These are phyloP conservation scores for Lotus japonicus DNA, from an alignment of 306 rosid genomes.

Conservation along the genomic window DNA sequence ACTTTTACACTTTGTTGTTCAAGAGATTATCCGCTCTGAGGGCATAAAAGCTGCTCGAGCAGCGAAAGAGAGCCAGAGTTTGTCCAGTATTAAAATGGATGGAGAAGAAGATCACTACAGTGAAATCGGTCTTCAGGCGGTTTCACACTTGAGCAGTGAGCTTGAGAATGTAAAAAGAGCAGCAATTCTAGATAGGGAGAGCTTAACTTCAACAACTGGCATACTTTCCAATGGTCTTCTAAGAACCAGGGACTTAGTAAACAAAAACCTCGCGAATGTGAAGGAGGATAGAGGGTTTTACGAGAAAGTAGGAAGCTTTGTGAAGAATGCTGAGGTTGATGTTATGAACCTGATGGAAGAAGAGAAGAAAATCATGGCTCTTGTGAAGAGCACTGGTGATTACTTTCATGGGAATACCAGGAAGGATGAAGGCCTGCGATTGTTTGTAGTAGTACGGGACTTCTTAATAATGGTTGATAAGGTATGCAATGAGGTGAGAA, in stretches of 20 bases:
- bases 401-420: conserved; percentile 85
- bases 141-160: conserved; percentile 67
- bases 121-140: conserved; percentile 67
- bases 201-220: conserved; percentile 65
- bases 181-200: conserved; percentile 68
- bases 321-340: conserved; percentile 62
- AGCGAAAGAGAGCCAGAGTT: conserved; percentile 43
- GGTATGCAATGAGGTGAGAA: conserved; percentile 63
- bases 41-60: conserved; percentile 73
- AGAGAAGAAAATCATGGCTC: conserved; percentile 69
- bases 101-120: conserved; percentile 59
- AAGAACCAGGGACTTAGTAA: conserved; percentile 45
- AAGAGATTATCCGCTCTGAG: conserved; percentile 90
- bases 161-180: conserved; percentile 82
- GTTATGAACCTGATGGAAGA: conserved; percentile 55
- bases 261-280: conserved; percentile 36
- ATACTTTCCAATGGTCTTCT: conserved; percentile 55
- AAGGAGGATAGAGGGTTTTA: conserved; percentile 50
- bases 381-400: conserved; percentile 91
- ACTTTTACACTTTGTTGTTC: conserved; percentile 87
- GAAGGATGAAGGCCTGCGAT: conserved; percentile 74
- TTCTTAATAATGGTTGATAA: conserved; percentile 77
- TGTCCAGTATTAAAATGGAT: conserved; percentile 45
- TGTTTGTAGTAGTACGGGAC: conserved; percentile 76
- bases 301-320: conserved; percentile 44